These are phyloP conservation scores for Lonicera japonica DNA, from an alignment of 129 eudicot genomes.

Conservation along the genomic window DNA sequence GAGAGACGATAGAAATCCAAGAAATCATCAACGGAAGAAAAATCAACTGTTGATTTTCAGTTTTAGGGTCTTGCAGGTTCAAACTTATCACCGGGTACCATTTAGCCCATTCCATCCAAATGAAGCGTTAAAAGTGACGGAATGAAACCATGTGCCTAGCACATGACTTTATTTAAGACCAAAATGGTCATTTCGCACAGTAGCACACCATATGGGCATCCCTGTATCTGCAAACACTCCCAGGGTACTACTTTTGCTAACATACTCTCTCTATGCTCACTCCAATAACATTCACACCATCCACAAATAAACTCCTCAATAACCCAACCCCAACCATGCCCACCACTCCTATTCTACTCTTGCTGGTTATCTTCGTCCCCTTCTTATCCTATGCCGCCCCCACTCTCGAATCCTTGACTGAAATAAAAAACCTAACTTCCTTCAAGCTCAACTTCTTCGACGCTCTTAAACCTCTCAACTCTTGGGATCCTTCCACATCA, in stretches of 20 bases:
- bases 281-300: constrained; percentile 16
- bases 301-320: too few relatives aligned
- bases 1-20: constrained; percentile 41
- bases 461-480: constrained; percentile 43
- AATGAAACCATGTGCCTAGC: too few relatives aligned
- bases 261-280: neutral
- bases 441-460: constrained; percentile 43
- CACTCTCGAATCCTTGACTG: constrained; percentile 22
- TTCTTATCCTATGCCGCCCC: constrained; percentile 26
- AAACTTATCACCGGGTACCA: too few relatives aligned
- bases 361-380: constrained; percentile 11
- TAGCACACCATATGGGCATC: too few relatives aligned
- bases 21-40: constrained; percentile 14
- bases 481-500: constrained; percentile 54
- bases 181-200: too few relatives aligned
- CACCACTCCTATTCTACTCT: neutral
- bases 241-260: too few relatives aligned
- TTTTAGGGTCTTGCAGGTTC: too few relatives aligned
- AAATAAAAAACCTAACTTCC: constrained; percentile 44
- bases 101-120: too few relatives aligned
- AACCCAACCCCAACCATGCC: constrained; percentile 29
- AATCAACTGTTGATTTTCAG: neutral
- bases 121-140: too few relatives aligned
- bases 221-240: too few relatives aligned
- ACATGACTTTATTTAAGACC: too few relatives aligned